Evolutionary conservation across 2,329 filamentous ascomycete genomes (phyloP).

Genomic region (Salinomyces thailandicus): DNA sequence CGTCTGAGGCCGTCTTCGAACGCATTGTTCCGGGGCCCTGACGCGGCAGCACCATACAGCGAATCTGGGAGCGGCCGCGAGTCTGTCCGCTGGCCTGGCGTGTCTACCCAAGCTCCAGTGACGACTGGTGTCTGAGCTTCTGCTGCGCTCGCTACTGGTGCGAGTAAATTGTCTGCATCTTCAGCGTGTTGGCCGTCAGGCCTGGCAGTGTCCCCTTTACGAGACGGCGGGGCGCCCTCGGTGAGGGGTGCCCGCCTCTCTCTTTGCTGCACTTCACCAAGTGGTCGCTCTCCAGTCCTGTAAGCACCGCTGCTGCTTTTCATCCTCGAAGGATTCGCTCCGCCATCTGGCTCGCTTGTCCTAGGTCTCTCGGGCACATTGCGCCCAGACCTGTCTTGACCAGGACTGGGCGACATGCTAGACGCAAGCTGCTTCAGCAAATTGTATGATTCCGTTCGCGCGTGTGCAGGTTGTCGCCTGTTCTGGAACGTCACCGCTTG

Average conservation of each 20-base stretch:
- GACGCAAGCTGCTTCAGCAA: constrained; percentile 37
- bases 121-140: constrained; percentile 34
- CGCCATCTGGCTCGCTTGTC: constrained; percentile 1
- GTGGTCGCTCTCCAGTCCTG: background rate
- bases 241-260: too few species aligned
- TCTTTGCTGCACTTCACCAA: too few species aligned
- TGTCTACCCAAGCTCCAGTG: constrained; percentile 41
- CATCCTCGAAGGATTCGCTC: background rate
- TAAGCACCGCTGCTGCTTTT: constrained; percentile 5
- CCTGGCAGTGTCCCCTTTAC: too few species aligned
- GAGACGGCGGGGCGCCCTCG: too few species aligned
- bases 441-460: constrained; percentile 36
- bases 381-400: constrained; percentile 11
- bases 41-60: constrained; percentile 2
- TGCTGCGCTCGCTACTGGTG: background rate
- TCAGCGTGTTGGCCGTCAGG: too few species aligned
- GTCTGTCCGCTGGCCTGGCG: constrained; percentile 19
- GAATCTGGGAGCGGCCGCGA: constrained; percentile 1
- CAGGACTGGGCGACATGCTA: constrained; percentile 37
- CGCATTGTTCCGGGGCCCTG: background rate
- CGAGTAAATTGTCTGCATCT: too few species aligned
- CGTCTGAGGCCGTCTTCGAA: constrained; percentile 1
- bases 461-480: constrained; percentile 22
- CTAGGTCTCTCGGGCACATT: constrained; percentile 1
- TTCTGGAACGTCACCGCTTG: constrained; percentile 13